These are phyloP conservation scores for Penicillium soppii DNA, from an alignment of 495 filamentous ascomycete genomes.

Conservation along the genomic window DNA sequence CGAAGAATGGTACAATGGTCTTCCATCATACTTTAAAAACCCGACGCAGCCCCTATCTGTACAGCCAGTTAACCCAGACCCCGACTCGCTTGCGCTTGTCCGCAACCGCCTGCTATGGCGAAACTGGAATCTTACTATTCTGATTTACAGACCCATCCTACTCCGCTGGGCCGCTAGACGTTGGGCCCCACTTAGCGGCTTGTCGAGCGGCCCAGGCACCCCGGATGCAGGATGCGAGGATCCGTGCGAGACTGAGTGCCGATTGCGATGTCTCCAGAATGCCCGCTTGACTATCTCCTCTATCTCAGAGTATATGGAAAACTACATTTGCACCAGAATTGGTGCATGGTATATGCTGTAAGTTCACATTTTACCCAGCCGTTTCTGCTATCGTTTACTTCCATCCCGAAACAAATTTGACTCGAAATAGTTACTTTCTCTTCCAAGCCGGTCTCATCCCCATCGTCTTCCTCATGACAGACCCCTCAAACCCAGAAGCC, in stretches of 20 bases:
- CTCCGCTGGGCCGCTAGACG: constrained; percentile 47
- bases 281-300: constrained; percentile 44
- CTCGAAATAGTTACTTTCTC: constrained; percentile 45
- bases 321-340: constrained; percentile 41
- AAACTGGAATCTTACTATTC: constrained; percentile 51
- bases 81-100: constrained; percentile 38
- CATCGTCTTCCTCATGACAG: constrained; percentile 49
- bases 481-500: constrained; percentile 43
- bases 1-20: constrained; percentile 45
- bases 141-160: constrained; percentile 53
- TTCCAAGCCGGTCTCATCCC: constrained; percentile 55
- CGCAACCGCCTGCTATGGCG: constrained; percentile 48
- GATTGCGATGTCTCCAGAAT: constrained; percentile 44
- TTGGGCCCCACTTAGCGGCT: constrained; percentile 33
- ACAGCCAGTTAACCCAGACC: constrained; percentile 24
- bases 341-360: constrained; percentile 55
- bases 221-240: constrained; percentile 36
- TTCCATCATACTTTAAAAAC: constrained; percentile 47
- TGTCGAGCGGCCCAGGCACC: constrained; percentile 18
- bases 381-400: too few relatives aligned
- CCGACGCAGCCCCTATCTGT: constrained; percentile 21
- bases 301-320: constrained; percentile 44
- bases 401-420: not conserved
- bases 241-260: constrained; percentile 41
- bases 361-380: constrained; percentile 12